Evolutionary conservation across 1,284 basidiomycete genomes (phyloP).

Genomic region (Phaffia rhodozyma): DNA sequence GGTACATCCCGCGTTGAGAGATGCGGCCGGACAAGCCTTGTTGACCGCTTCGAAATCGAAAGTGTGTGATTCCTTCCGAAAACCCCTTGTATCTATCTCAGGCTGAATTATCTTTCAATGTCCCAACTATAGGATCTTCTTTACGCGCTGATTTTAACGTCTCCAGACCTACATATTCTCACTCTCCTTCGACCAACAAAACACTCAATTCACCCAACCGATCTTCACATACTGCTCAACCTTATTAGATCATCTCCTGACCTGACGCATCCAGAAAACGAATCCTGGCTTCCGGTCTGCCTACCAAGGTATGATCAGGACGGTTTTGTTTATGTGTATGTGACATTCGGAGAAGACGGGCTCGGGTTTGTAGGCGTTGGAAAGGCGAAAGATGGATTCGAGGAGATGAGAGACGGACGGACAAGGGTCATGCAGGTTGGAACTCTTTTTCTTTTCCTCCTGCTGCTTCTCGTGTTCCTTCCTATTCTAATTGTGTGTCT

Average conservation of each 20-base stretch:
- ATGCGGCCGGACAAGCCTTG: conserved; percentile 59
- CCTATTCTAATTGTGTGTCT: neutral
- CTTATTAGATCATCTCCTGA: conserved; percentile 50
- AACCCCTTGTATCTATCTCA: neutral
- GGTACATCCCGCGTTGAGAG: conserved; percentile 54
- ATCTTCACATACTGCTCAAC: conserved; percentile 77
- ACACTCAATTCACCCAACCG: conserved; percentile 86
- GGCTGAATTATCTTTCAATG: neutral
- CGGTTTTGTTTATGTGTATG: conserved; percentile 86
- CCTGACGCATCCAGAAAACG: conserved; percentile 60
- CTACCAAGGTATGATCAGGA: conserved; percentile 86
- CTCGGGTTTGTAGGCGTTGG: conserved; percentile 39
- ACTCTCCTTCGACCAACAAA: conserved; percentile 80
- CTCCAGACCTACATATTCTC: conserved; percentile 52
- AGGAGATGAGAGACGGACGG: conserved; percentile 51
- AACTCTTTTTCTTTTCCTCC: neutral
- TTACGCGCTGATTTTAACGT: conserved; percentile 73
- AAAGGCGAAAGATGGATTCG: conserved; percentile 38
- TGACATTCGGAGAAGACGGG: conserved; percentile 51
- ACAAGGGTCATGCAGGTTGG: conserved; percentile 50
- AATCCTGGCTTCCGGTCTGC: conserved; percentile 90
- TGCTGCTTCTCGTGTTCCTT: neutral
- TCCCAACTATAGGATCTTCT: conserved; percentile 57
- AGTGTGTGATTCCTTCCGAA: conserved; percentile 35
- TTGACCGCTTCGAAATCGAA: conserved; percentile 68